Conservation (phyloP, 768 basidiomycete genomes). For the Holtermanniella nyarrowii region DNA sequence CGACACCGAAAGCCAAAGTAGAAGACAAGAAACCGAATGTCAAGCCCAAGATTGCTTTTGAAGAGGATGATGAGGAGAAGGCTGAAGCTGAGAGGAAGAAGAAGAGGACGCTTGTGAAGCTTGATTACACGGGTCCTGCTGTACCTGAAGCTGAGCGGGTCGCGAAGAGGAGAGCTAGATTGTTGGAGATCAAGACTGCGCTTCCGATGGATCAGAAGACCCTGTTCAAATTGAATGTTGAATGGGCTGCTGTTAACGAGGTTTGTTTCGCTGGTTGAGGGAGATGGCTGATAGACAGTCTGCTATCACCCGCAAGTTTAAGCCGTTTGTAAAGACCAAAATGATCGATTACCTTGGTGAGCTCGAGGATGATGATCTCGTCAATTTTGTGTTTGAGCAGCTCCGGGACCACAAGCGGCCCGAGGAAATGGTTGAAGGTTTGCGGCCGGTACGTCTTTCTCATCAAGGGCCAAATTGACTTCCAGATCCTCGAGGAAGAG, state of each 20-base stretch:
- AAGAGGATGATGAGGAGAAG: conserved; percentile 76
- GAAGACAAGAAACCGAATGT: conserved; percentile 39
- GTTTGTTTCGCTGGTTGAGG: conserved; percentile 45
- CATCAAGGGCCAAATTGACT: neutral
- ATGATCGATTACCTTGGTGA: conserved; percentile 85
- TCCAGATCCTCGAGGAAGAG: conserved; percentile 84
- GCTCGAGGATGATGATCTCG: conserved; percentile 83
- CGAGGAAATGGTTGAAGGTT: conserved; percentile 71
- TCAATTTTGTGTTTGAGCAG: conserved; percentile 88
- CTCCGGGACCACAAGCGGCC: conserved; percentile 81
- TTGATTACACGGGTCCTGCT: conserved; percentile 47
- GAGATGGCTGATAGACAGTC: conserved; percentile 45
- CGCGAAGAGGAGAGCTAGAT: conserved; percentile 65
- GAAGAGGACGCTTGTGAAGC: conserved; percentile 74
- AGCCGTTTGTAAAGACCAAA: conserved; percentile 67
- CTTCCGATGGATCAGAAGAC: conserved; percentile 66
- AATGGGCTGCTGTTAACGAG: conserved; percentile 85
- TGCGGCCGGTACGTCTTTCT: conserved; percentile 65
- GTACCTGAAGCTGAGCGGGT: conserved; percentile 53
- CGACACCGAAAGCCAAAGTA: conserved; percentile 50
- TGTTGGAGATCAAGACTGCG: conserved; percentile 64
- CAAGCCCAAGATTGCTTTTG: conserved; percentile 48
- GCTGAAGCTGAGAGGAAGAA: conserved; percentile 65
- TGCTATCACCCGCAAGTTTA: conserved; percentile 74
- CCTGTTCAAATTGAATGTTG: conserved; percentile 42